Conservation (phyloP, 2,329 filamentous ascomycete genomes). For the Aspergillus sp. region DNA sequence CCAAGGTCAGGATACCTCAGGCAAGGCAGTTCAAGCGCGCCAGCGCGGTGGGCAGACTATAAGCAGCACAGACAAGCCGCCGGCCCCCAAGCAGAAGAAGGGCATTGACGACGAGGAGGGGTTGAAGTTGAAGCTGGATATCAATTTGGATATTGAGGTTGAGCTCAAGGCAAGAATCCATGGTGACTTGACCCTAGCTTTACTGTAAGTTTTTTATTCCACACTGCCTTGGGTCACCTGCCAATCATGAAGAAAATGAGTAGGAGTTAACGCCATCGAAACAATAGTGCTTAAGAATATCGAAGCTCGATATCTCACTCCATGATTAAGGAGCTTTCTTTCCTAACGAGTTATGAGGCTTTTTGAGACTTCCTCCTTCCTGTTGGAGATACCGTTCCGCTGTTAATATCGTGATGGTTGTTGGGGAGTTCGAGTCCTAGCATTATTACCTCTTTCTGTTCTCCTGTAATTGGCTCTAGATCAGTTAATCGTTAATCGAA, state of each 20-base stretch:
- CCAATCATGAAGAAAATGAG: conserved; percentile 5
- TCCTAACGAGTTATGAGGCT: conserved; percentile 3
- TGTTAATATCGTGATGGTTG: neutral
- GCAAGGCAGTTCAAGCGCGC: conserved; percentile 28
- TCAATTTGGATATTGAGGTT: conserved; percentile 64
- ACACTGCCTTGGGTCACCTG: neutral
- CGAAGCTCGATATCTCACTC: neutral
- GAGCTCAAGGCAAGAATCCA: conserved; percentile 66
- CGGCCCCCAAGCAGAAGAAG: conserved; percentile 19
- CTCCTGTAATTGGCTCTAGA: neutral
- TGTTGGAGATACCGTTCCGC: neutral
- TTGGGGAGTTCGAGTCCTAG: neutral
- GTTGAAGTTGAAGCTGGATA: conserved; percentile 57
- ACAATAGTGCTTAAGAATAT: conserved; percentile 1
- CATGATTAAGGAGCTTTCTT: neutral
- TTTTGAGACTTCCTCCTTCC: neutral
- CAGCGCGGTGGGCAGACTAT: conserved; percentile 15
- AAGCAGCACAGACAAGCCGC: conserved; percentile 12
- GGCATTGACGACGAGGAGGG: conserved; percentile 39
- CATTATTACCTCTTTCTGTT: neutral
- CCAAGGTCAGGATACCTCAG: conserved; percentile 30
- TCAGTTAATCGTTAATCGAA: neutral
- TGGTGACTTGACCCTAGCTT: conserved; percentile 60
- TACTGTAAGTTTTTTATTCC: conserved; percentile 39
- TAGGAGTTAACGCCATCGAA: conserved; percentile 4